phyloP scores from a whole-genome alignment of 78 protist genomes.

The Salpingoeca rosetta region DNA sequence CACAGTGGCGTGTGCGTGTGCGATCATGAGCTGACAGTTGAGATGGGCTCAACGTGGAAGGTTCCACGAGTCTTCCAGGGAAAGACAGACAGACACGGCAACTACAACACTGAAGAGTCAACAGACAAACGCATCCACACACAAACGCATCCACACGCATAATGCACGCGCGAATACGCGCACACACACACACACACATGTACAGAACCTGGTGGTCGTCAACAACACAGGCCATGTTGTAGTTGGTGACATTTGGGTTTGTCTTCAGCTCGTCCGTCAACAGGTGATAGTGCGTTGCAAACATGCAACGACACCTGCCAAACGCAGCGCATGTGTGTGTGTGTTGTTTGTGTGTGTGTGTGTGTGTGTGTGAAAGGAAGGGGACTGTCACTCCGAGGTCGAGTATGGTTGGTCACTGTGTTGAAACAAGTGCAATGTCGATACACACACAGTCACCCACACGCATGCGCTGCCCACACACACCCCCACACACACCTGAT shows the following conservation, averaged over 20 bases:
- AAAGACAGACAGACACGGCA: not conserved
- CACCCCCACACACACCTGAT: too few relatives aligned
- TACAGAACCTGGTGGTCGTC: too few relatives aligned
- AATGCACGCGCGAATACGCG: too few relatives aligned
- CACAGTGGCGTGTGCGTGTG: constrained; percentile 1
- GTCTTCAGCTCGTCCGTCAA: constrained; percentile 61
- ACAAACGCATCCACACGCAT: too few relatives aligned
- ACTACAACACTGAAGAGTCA: not conserved
- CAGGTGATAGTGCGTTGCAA: constrained; percentile 94
- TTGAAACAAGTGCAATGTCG: too few relatives aligned
- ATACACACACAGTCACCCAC: too few relatives aligned
- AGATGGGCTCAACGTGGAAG: too few relatives aligned
- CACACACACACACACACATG: too few relatives aligned
- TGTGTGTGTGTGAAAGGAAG: constrained; percentile 64
- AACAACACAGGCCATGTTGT: constrained; percentile 69
- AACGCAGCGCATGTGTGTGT: constrained; percentile 32
- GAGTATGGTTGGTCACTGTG: not conserved
- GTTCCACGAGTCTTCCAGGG: not conserved
- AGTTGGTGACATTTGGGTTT: constrained; percentile 12
- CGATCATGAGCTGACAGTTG: not conserved
- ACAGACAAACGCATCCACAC: too few relatives aligned
- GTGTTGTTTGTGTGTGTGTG: too few relatives aligned
- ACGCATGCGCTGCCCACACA: too few relatives aligned
- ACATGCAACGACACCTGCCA: constrained; percentile 81
- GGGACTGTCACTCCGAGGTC: constrained; percentile 76